Evolutionary conservation across 306 rosid genomes (phyloP), one percentile per base, ranked within the genome.

Genomic region (Chamaecrista fasciculata): DNA sequence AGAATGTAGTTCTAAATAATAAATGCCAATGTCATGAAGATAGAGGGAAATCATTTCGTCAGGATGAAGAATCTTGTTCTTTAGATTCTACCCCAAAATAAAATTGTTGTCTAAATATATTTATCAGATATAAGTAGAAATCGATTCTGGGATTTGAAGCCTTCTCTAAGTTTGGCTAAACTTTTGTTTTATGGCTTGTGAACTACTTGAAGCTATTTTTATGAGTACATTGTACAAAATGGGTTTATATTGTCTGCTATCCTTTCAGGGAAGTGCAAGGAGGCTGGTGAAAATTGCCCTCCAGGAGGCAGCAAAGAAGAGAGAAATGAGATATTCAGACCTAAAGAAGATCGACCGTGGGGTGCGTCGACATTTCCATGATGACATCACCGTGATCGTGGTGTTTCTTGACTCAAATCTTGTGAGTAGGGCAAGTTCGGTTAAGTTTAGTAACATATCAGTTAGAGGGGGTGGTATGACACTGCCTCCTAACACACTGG

Each of bases 261-360:
- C 52, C 63, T 85, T 82, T 80, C 97, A 94, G 99, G 99, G 99
- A 81, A 94, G 88, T 76, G 99, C 99, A 61, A 86, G 77, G 82
- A 83, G 89, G 81, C 79, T 94, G 81, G 89, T 94, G 74, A 94
- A 85, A 85, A 58, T 81, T 24, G 94, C 94, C 37, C 80, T 87
- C 23, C 90, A 76, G 66, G 78, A 80, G 85, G 90, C 94, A 36
- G 94, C 99, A 23, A 88, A 90, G 87, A 94, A 94, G 86, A 94
- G 99, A 82, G 99, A 94, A 79, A 94, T 94, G 99, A 89, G 99
- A 77, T 94, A 91, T 71, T 91, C 99, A 10, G 99, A 94, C 83
- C 71, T 94, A 75, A 94, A 89, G 84, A 94, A 86, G 87, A 94
- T 94, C 1, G 99, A 91, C 42, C 86, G 99, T 0, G 99, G 99